These are phyloP conservation scores for Elsinoe batatas DNA, from an alignment of 2,329 filamentous ascomycete genomes.

Conservation along the genomic window DNA sequence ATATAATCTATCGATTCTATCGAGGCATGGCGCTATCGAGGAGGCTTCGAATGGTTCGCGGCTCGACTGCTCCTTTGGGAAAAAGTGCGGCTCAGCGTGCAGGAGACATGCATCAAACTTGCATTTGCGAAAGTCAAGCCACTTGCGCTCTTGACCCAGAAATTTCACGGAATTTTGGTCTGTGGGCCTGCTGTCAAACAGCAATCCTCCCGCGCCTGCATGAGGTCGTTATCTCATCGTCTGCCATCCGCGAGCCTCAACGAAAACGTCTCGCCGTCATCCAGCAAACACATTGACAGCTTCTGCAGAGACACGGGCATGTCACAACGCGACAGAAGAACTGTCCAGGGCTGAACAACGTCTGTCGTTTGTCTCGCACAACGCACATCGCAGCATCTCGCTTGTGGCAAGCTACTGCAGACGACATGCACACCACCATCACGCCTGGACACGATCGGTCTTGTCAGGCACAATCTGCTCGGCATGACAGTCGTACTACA, in stretches of 20 bases:
- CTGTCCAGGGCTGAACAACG: background rate
- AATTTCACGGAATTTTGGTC: background rate
- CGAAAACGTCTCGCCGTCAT: background rate
- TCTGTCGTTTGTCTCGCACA: background rate
- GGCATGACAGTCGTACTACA: background rate
- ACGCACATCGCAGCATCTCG: background rate
- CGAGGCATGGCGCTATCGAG: background rate
- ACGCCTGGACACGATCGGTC: too few species aligned
- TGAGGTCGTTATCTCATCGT: background rate
- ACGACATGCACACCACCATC: too few species aligned
- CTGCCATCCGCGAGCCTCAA: background rate
- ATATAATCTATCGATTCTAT: background rate
- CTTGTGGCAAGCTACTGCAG: too few species aligned
- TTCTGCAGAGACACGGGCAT: background rate
- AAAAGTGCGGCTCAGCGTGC: background rate
- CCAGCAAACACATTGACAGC: background rate
- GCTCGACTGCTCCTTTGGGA: background rate
- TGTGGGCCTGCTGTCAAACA: background rate
- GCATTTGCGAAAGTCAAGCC: background rate
- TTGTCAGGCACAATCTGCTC: background rate
- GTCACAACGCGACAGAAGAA: background rate
- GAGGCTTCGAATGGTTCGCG: slow-evolving; percentile 1
- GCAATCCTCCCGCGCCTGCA: slow-evolving; percentile 3
- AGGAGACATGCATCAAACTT: background rate
- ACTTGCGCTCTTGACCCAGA: background rate